phyloP scores from a whole-genome alignment of 2,329 filamentous ascomycete species.

The Cladobotryum protrusum region DNA sequence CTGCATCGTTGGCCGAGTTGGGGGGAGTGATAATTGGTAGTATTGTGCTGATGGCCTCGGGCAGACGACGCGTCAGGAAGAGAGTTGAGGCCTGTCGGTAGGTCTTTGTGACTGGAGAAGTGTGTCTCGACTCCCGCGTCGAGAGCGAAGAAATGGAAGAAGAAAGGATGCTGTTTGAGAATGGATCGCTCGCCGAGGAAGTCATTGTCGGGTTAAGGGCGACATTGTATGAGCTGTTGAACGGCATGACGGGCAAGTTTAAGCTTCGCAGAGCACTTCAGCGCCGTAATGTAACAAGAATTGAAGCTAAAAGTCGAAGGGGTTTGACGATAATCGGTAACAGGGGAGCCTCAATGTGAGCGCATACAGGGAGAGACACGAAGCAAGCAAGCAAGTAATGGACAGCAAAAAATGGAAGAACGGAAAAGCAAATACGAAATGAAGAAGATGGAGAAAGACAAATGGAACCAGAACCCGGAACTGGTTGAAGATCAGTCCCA shows the following conservation, averaged over 20 bases:
- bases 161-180: constrained; percentile 48
- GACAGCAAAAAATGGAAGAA: neutral
- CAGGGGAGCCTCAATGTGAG: constrained; percentile 4
- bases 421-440: neutral
- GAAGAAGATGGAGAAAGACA: neutral
- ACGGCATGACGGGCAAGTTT: constrained; percentile 32
- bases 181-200: constrained; percentile 31
- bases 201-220: constrained; percentile 40
- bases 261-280: neutral
- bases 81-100: constrained; percentile 93
- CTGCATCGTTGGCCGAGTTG: constrained; percentile 42
- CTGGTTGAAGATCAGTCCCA: too few relatives aligned
- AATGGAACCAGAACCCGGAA: too few relatives aligned
- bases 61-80: constrained; percentile 87
- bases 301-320: constrained; percentile 1
- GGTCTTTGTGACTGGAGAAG: constrained; percentile 76
- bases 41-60: constrained; percentile 81
- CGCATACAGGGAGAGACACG: neutral
- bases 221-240: constrained; percentile 37
- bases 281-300: neutral
- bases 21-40: constrained; percentile 69
- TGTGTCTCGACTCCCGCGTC: constrained; percentile 53
- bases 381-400: neutral
- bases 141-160: constrained; percentile 66
- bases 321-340: neutral